Base-by-base conservation (phyloP, 768 basidiomycete species). In the Leccinellum luteum region DNA sequence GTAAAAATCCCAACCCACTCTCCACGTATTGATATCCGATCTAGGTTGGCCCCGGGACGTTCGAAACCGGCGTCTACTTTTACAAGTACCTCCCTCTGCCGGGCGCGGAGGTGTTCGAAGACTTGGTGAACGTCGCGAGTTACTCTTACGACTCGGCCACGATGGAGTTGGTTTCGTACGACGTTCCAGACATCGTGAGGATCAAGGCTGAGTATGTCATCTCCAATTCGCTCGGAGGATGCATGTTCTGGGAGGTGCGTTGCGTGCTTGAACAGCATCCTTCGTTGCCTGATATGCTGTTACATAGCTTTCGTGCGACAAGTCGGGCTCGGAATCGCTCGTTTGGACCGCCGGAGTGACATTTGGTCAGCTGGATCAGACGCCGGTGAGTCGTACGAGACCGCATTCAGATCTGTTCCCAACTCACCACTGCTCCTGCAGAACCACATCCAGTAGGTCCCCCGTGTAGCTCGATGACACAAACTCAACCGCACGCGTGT, bases 131-230 rank as follows among this genome's bases (percentile, higher is more conserved):
- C 56, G 83, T 90, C n/a, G 79, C 87, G 12, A 85, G 85, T 61
- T 92, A 91, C 70, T 87, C 87, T 13, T 93, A 91, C 71, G 84
- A 92, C 68, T 67, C 83, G 4, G 60, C 74, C n/a, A 87, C 79
- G 63, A 72, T 74, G 56, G 87, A 90, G 65, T 78, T 92, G 25
- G 85, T 92, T 31, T 85, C 84, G 4, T 92, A 91, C 70, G 92
- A 94, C 66, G 85, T 82, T 0, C 89, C 88, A 17, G 75, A 83
- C 61, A 85, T 91, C 63, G 83, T 81, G 52, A 77, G 71, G 53
- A 62, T 79, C 63, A 94, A 94, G 72, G 82, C 84, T 3, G 78
- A 85, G 52, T 92, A 92, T 65, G 81, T 89, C 58, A 74, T 75
- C 43, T 68, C 77, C 4, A 79, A 85, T 14, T 79, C 80, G 6